A percentile compares a stretch with the other conserved stretches of the same genome.
These are phyloP conservation scores for Lachnellula hyalina DNA, from an alignment of 2,329 filamentous ascomycete genomes.

Conservation along the genomic window DNA sequence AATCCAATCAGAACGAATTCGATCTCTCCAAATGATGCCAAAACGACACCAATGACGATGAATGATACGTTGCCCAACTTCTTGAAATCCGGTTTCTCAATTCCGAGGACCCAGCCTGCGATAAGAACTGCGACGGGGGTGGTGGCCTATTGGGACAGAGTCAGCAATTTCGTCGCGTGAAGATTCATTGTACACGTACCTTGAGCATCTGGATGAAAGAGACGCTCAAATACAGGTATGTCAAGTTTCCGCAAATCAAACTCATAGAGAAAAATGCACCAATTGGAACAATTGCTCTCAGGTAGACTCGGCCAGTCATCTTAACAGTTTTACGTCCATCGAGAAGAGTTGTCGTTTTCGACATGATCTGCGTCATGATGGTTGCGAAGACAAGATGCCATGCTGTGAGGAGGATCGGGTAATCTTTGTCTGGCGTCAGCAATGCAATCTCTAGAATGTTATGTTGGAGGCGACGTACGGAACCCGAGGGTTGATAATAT, in stretches of 20 bases:
- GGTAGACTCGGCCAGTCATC: constrained; percentile 92
- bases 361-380: constrained; percentile 88
- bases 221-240: constrained; percentile 91
- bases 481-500: constrained; percentile 83
- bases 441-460: neutral
- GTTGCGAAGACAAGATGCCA: constrained; percentile 95
- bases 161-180: constrained; percentile 7
- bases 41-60: constrained; percentile 90
- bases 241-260: constrained; percentile 93
- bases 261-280: constrained; percentile 93
- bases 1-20: constrained; percentile 80
- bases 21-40: constrained; percentile 94
- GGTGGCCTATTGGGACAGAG: constrained; percentile 58
- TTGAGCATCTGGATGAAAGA: constrained; percentile 99
- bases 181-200: constrained; percentile 41
- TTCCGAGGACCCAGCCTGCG: constrained; percentile 80
- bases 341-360: constrained; percentile 80
- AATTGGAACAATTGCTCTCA: constrained; percentile 90
- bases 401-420: constrained; percentile 81
- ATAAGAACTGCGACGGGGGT: constrained; percentile 91
- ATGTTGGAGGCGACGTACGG: constrained; percentile 47
- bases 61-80: constrained; percentile 88
- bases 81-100: constrained; percentile 72
- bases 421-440: constrained; percentile 44
- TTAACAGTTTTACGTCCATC: constrained; percentile 94